These are phyloP conservation scores for Venustampulla echinocandica DNA, from an alignment of 495 filamentous ascomycete species.

Conservation along the genomic window DNA sequence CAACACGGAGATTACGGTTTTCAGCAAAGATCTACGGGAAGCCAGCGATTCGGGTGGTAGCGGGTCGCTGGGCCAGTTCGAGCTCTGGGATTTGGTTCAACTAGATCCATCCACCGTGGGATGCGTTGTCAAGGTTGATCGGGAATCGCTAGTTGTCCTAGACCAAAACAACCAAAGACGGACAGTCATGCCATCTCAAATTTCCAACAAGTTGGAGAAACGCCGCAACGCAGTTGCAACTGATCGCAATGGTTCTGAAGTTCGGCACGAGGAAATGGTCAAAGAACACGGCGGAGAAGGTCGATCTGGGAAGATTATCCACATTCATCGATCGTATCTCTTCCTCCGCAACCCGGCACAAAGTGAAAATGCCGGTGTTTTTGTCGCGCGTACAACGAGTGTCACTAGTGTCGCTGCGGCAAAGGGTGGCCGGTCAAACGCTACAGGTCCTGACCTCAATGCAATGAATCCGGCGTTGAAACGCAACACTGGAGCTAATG, in stretches of 20 bases:
- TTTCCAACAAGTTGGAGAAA: conserved; percentile 74
- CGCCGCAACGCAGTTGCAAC: conserved; percentile 80
- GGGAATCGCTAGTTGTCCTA: conserved; percentile 79
- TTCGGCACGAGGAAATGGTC: conserved; percentile 82
- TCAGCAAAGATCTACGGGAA: conserved; percentile 92
- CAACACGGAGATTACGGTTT: conserved; percentile 90
- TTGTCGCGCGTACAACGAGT: conserved; percentile 76
- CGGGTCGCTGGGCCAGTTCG: conserved; percentile 71
- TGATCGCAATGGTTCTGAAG: conserved; percentile 88
- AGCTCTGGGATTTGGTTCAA: conserved; percentile 89
- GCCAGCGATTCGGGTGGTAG: conserved; percentile 82
- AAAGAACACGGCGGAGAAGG: conserved; percentile 82
- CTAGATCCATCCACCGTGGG: conserved; percentile 87
- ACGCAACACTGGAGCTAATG: conserved; percentile 38
- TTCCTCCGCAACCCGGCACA: conserved; percentile 80
- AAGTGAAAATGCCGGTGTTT: conserved; percentile 81
- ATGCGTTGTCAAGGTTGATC: conserved; percentile 89
- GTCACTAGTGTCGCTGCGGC: conserved; percentile 84
- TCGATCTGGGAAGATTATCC: conserved; percentile 76
- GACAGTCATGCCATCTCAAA: conserved; percentile 79
- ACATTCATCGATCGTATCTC: conserved; percentile 82
- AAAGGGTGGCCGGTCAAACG: conserved; percentile 65
- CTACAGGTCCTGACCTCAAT: conserved; percentile 59
- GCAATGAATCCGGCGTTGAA: conserved; percentile 90
- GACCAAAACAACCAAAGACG: conserved; percentile 82